Evolutionary conservation across 805 yeast genomes (phyloP), one percentile per base, ranked within the genome.

Genomic region (Cyberlindnera xishuangbannaensis): DNA sequence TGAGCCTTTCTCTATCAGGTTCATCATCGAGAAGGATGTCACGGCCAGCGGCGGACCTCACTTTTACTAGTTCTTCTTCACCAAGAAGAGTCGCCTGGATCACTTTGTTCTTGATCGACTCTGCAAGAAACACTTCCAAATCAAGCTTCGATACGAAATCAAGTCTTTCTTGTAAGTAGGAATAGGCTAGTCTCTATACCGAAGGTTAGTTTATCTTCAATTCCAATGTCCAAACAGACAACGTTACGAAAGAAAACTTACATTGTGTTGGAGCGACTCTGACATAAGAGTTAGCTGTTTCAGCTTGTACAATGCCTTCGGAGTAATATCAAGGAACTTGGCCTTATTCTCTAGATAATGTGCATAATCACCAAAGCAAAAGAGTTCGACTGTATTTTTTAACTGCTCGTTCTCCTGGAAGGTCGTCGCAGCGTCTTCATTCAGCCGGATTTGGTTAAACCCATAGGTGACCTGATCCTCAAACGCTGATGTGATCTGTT

Each of bases 361-460:
- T 2, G 33, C 16, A 13, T 33, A 41, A 7, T 33, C 36, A 1
- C 58, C 58, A 33, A 53, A 53, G 34, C 53, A 36, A 38, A 50
- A 53, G 5, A 53, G 31, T 12, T 44, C 43, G 14, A 51, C 28
- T 2, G 58, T 53, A 30, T 41, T 40, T 18, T 25, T 27, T 11
- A 48, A 36, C 19, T 31, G 12, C 5, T 26, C 32, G 15, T 49
- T 36, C 8, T 35, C 28, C 7, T 18, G 13, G 19, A 30, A 35
- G 7, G 36, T 11, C 7, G 16, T 18, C 7, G 13, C 15, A 13
- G 37, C 21, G 5, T 37, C 31, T 0, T 30, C 12, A 12, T 31
- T 23, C 7, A 39, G 25, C 12, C 53, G 42, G 21, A 48, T 15
- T 17, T 50, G 55, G 21, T 48, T 44, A 43, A 42, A 53, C 1